A percentile compares a stretch with the other conserved stretches of the same genome.
Conservation (phyloP, 257 asterid genomes). For the Perilla frutescens region DNA sequence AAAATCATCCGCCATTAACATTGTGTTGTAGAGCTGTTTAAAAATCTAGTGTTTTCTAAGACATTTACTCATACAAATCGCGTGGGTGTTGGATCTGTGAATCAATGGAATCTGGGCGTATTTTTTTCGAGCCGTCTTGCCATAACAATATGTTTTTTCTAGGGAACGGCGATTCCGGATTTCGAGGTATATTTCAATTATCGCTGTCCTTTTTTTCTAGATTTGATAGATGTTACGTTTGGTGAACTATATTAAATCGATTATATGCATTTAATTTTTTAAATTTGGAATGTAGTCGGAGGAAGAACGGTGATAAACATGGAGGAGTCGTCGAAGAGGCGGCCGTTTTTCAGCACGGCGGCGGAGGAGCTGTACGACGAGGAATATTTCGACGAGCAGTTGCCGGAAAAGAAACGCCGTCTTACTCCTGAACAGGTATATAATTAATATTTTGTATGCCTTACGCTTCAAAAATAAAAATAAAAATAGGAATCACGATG, state of each 20-base stretch:
- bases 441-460: not conserved
- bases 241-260: no score
- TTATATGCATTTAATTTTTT: not conserved
- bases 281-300: constrained; percentile 41
- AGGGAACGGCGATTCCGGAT: constrained; percentile 65
- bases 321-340: constrained; percentile 76
- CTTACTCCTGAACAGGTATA: constrained; percentile 89
- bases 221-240: not conserved
- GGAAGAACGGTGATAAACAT: constrained; percentile 66
- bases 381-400: constrained; percentile 90
- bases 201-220: not conserved
- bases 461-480: not conserved
- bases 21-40: constrained; percentile 32
- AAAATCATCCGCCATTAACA: constrained; percentile 19
- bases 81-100: constrained; percentile 32
- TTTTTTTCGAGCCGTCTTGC: constrained; percentile 77
- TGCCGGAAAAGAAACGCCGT: constrained; percentile 97
- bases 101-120: constrained; percentile 78
- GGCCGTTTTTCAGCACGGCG: constrained; percentile 79
- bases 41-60: constrained; percentile 31
- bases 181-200: constrained; percentile 57
- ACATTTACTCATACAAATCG: constrained; percentile 38
- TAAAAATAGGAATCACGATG: not conserved
- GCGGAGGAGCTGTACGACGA: constrained; percentile 80
- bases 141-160: constrained; percentile 74